Evolutionary conservation across 495 filamentous ascomycete species (phyloP), one percentile per base, ranked within the genome.

Genomic region (Daldinia grandis): DNA sequence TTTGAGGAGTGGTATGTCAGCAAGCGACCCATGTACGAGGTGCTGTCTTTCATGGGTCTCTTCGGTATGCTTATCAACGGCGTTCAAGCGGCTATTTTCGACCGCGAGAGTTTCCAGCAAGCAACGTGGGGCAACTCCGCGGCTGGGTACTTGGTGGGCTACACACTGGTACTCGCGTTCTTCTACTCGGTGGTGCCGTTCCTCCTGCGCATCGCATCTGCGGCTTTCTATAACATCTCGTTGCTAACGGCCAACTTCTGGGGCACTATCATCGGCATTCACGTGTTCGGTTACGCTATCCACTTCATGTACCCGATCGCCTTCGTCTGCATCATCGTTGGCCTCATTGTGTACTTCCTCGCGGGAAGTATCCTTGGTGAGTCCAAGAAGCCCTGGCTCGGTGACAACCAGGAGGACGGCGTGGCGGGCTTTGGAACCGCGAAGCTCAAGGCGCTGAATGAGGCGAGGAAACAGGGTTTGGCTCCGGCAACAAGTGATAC

Each of bases 221-320:
- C 95, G 0, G 95, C 95, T 19, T 97, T 99, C 82, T 97, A 98
- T 84, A 96, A 99, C 79, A 93, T 99, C 77, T 93, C 90, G 30
- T 83, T 99, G 75, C 84, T 99, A 57, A 99, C 96, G 19, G 92
- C 89, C 75, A 98, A 97, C 80, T 98, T 98, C 83, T 98, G 96
- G 95, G 93, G 93, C 74, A 92, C 96, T 28, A 87, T 93, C 66
- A 94, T 99, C 72, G 95, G 95, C 47, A 85, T 96, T 61, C 84
- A 89, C 71, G 90, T 98, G 44, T 97, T 99, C 78, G 87, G 90
- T 42, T 88, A 92, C 67, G 77, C 79, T 17, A 88, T 99, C 64
- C 91, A 95, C 79, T 97, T 88, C 84, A 84, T 97, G 84, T 99
- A 99, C 79, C 95, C 95, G 2, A 91, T 97, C 76, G 95, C 95